Base-by-base conservation (phyloP, 495 filamentous ascomycete species). In the Neurospora hispaniola region DNA sequence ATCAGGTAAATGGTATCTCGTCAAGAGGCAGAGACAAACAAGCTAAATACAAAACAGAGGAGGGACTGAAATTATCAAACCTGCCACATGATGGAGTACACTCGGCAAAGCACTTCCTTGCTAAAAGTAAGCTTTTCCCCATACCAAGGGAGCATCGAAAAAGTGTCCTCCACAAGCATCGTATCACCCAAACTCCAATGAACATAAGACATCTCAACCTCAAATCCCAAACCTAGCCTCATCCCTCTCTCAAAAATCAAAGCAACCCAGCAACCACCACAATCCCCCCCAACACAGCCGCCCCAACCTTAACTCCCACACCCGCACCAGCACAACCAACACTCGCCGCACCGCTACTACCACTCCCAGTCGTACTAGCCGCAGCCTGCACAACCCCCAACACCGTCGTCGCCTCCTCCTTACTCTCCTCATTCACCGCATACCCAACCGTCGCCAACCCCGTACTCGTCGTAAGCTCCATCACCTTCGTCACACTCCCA, bases 181-280 rank as follows among this genome's bases (percentile, higher is more conserved):
- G 6, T 38, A 38, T 6, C 5, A 38, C 4, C 35, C 35, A 38
- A 5, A 38, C 35, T 38, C 35, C 35, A 38, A 2, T 38, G 5
- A 38, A 38, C 35, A 38, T 38, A 4, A 38, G 35, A 38, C 35
- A 38, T 5, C 35, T 5, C 35, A 39, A 40, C 39, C 9, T 10
- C 4, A 5, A 16, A 42, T 0, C 42, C 42, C 42, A 42, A 42
- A 16, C 0, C 41, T 42, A 6, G 16, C 12, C 12, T 42, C 42
- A 16, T 16, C 0, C 5, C 42, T 42, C 14, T 3, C 27, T 2
- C 27, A 27, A 66, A 46, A 14, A 66, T 80, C 73, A 85, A 42
- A 85, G 77, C 77, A 83, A 71, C 8, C 81, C 83, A 54, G 80
- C 82, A 71, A 82, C 74, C 69, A 78, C 78, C 39, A 85, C 72